phyloP scores from a whole-genome alignment of 805 yeast species.

The Yamadazyma endophytica region DNA sequence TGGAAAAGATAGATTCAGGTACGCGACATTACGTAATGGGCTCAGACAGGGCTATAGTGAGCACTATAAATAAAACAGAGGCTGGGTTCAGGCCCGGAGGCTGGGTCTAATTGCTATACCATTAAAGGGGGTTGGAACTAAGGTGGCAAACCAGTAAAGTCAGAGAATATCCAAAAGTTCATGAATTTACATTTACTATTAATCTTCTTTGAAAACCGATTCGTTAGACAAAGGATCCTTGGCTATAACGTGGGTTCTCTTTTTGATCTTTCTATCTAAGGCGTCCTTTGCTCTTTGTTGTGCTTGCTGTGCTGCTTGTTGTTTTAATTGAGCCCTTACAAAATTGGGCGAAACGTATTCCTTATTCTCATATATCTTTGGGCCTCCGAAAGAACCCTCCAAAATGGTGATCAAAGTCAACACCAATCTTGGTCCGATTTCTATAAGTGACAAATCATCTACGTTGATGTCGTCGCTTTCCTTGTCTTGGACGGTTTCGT shows the following conservation, averaged over 20 bases:
- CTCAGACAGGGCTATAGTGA: too few relatives aligned
- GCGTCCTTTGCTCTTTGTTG: constrained; percentile 76
- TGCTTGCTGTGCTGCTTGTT: constrained; percentile 77
- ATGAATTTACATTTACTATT: neutral
- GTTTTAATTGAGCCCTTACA: constrained; percentile 83
- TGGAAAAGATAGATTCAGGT: too few relatives aligned
- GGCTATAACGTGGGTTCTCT: constrained; percentile 68
- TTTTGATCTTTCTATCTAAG: constrained; percentile 66
- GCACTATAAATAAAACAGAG: too few relatives aligned
- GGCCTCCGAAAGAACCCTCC: constrained; percentile 97
- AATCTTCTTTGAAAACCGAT: constrained; percentile 51
- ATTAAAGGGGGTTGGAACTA: constrained; percentile 1
- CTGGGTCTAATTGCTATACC: too few relatives aligned
- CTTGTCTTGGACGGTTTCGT: constrained; percentile 58
- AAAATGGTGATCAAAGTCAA: constrained; percentile 85
- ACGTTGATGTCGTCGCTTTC: constrained; percentile 38
- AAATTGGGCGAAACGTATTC: constrained; percentile 95
- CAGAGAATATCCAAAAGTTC: too few relatives aligned
- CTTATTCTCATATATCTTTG: constrained; percentile 94
- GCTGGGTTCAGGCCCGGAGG: too few relatives aligned
- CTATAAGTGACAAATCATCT: constrained; percentile 75
- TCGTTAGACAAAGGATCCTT: constrained; percentile 83
- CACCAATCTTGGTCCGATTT: constrained; percentile 95
- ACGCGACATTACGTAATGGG: too few relatives aligned
- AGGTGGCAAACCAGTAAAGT: neutral